These are phyloP conservation scores for Carex arenaria DNA, from an alignment of 202 grass and related monocot genomes.

Conservation along the genomic window DNA sequence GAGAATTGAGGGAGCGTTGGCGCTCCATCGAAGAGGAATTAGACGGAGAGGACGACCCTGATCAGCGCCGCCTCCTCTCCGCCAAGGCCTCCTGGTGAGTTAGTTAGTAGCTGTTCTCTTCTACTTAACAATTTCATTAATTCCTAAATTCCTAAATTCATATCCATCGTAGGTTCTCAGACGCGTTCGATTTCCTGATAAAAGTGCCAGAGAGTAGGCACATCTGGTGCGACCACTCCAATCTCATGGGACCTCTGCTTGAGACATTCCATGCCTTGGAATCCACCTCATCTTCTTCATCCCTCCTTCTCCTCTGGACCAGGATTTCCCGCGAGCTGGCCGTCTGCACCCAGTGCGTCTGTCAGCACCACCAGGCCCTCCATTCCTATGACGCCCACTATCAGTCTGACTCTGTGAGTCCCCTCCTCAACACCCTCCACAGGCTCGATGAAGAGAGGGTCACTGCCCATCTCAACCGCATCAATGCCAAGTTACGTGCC, in stretches of 20 bases:
- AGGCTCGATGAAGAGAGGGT: conserved; percentile 80
- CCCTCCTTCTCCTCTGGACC: conserved; percentile 48
- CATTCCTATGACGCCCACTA: conserved; percentile 54
- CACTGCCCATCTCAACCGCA: conserved; percentile 49
- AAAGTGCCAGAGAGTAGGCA: conserved; percentile 43
- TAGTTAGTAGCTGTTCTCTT: no score
- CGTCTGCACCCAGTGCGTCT: conserved; percentile 82
- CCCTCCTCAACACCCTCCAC: conserved; percentile 62
- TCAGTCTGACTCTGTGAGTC: conserved; percentile 51
- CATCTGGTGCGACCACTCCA: conserved; percentile 78
- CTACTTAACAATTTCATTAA: no score
- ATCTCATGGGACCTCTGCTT: conserved; percentile 77
- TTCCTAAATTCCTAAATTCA: no score
- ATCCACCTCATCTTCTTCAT: no score
- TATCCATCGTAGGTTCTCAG: conserved; percentile 39
- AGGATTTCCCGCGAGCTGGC: conserved; percentile 59
- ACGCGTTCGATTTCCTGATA: conserved; percentile 75
- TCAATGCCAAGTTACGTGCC: conserved; percentile 47
- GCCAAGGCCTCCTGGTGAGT: conserved; percentile 52
- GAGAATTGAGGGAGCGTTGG: conserved; percentile 49
- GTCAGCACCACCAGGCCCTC: conserved; percentile 79
- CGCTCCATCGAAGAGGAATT: conserved; percentile 55
- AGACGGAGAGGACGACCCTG: conserved; percentile 27
- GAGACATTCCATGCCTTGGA: conserved; percentile 78
- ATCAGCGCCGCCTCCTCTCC: conserved; percentile 35